phyloP scores from a whole-genome alignment of 2,329 filamentous ascomycete species.

The Rhexocercosporidium sp. region DNA sequence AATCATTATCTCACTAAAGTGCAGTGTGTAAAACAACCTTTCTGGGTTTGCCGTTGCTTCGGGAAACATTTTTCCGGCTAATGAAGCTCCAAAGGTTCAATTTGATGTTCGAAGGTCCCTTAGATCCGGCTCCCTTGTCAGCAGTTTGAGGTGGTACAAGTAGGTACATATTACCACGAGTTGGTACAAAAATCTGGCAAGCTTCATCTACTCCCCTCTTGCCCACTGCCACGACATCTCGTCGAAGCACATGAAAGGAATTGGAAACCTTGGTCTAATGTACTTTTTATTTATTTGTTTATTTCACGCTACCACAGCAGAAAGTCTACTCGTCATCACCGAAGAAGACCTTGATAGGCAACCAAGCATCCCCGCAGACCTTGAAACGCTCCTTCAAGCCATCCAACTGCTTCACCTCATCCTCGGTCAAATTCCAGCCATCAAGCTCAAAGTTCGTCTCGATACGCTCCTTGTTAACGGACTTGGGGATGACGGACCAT shows the following conservation, averaged over 20 bases:
- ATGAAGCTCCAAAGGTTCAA: no score
- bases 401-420: constrained; percentile 70
- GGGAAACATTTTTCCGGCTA: no score
- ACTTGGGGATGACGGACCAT: constrained; percentile 86
- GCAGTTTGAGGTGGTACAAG: no score
- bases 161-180: no score
- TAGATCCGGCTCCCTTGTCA: no score
- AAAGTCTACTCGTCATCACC: constrained; percentile 73
- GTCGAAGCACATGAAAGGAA: not conserved
- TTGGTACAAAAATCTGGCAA: not conserved
- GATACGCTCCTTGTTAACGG: constrained; percentile 74
- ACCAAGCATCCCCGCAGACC: constrained; percentile 76
- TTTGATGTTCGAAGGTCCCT: no score
- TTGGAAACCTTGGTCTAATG: not conserved
- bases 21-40: no score
- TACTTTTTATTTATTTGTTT: not conserved
- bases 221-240: no score
- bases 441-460: constrained; percentile 77
- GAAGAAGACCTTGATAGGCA: constrained; percentile 82
- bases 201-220: not conserved
- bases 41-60: no score
- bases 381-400: constrained; percentile 68
- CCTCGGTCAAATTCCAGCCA: constrained; percentile 73
- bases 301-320: not conserved
- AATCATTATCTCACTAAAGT: no score